Base-by-base conservation (phyloP, 805 yeast species). In the Blastobotrys parvus region DNA sequence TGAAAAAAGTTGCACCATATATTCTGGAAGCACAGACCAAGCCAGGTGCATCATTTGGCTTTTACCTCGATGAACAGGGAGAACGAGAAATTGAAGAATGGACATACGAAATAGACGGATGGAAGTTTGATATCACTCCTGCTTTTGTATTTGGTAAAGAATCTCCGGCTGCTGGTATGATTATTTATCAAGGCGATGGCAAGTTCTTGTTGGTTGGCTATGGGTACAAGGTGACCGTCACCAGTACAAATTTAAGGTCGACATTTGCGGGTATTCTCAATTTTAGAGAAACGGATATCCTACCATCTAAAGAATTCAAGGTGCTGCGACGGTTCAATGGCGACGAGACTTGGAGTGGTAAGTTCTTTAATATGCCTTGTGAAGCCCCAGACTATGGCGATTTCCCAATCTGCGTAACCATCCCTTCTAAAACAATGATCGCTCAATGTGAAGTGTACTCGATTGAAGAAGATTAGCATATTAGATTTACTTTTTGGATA, bases 281-380 rank as follows among this genome's bases (percentile, higher is more conserved):
- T 46, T 25, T 16, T 29, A 33, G 3, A 30, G n/a, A 3, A 45
- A 47, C 20, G 39, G 44, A 2, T 35, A 34, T 17, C 39, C 20
- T n/a, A 37, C 42, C 2, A 20, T n/a, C 17, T 19, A 50, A 49
- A n/a, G 29, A 40, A n/a, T 39, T 42, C 17, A 31, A 19, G 16
- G 43, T 45, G 7, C 22, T 45, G 16, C 45, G 53, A 11, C 22
- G 22, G 20, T 36, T 49, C 18, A 49, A 49, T 27, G 53, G 53
- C 3, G 53, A 49, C 33, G 53, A 49, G 35, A 45, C 53, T n/a
- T n/a, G n/a, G n/a, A n/a, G n/a, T n/a, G n/a, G n/a, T n/a, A n/a
- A n/a, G n/a, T n/a, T n/a, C n/a, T n/a, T n/a, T n/a, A n/a, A n/a
- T n/a, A n/a, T n/a, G n/a, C n/a, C n/a, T n/a, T n/a, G n/a, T n/a